A percentile compares a stretch with the other conserved stretches of the same genome.
Evolutionary conservation across 805 yeast genomes (phyloP).

Genomic region (Clavispora fructus): DNA sequence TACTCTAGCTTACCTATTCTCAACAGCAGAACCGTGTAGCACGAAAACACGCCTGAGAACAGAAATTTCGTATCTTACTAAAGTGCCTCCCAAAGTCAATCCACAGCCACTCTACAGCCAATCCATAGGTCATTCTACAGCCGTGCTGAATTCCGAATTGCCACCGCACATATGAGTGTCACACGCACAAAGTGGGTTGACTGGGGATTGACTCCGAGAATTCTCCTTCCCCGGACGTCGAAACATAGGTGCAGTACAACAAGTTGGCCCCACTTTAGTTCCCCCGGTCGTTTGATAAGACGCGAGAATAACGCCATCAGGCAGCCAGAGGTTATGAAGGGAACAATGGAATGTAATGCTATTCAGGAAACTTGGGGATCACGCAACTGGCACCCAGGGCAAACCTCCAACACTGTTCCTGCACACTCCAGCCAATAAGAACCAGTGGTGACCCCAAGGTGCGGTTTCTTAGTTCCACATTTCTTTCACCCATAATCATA

Average conservation of each 20-base stretch:
- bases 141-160: no score
- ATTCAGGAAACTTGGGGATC: not conserved
- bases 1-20: no score
- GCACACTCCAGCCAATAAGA: slow-evolving; percentile 5
- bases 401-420: not conserved
- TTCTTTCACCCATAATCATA: slow-evolving; percentile 1
- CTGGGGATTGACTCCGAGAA: not conserved
- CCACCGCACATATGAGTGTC: no score
- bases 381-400: not conserved
- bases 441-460: not conserved
- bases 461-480: not conserved
- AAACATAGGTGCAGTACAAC: not conserved
- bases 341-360: not conserved
- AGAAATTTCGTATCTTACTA: no score
- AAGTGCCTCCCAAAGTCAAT: no score
- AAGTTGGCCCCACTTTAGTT: not conserved
- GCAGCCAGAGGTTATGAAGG: not conserved
- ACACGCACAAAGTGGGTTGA: not conserved
- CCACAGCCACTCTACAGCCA: no score
- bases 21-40: no score
- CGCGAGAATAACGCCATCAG: no score
- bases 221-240: not conserved
- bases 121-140: no score
- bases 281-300: not conserved
- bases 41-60: no score